These are phyloP conservation scores for Neurospora hispaniola DNA, from an alignment of 495 filamentous ascomycete species.

Conservation along the genomic window DNA sequence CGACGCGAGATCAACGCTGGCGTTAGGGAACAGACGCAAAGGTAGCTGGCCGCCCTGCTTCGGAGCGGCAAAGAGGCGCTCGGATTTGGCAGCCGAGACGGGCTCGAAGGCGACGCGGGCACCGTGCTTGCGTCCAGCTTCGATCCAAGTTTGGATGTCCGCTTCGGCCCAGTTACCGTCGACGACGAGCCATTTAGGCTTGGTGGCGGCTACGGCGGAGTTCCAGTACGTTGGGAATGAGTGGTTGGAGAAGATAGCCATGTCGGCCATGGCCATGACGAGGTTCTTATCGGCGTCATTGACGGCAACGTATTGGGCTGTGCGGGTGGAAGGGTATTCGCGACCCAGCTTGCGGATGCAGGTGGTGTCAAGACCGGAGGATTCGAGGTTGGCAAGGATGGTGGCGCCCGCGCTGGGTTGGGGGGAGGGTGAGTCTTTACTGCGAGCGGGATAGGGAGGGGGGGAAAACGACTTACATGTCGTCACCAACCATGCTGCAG, in stretches of 20 bases:
- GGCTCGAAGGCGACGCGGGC: conserved; percentile 75
- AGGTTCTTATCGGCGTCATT: conserved; percentile 78
- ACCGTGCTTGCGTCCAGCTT: conserved; percentile 39
- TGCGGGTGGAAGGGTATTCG: conserved; percentile 44
- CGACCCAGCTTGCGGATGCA: conserved; percentile 48
- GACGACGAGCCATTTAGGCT: conserved; percentile 64
- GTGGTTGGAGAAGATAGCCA: conserved; percentile 64
- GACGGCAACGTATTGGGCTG: conserved; percentile 83
- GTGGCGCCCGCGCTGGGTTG: conserved; percentile 49
- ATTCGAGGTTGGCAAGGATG: conserved; percentile 49
- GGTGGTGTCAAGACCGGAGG: conserved; percentile 50
- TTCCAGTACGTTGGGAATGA: conserved; percentile 46
- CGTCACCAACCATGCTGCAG: conserved; percentile 66
- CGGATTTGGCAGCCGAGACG: conserved; percentile 71
- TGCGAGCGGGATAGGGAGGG: background rate
- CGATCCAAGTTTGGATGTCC: conserved; percentile 52
- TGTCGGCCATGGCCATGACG: conserved; percentile 84
- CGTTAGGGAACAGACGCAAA: conserved; percentile 47
- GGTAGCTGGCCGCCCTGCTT: conserved; percentile 9
- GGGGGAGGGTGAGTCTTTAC: background rate
- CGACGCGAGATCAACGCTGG: conserved; percentile 57
- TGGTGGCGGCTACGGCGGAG: conserved; percentile 40
- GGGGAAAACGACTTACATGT: conserved; percentile 36
- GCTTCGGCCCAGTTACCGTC: conserved; percentile 71
- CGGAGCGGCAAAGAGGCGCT: conserved; percentile 49